These are phyloP conservation scores for Colletotrichum chlorophyti DNA, from an alignment of 2,329 filamentous ascomycete genomes.

Conservation along the genomic window DNA sequence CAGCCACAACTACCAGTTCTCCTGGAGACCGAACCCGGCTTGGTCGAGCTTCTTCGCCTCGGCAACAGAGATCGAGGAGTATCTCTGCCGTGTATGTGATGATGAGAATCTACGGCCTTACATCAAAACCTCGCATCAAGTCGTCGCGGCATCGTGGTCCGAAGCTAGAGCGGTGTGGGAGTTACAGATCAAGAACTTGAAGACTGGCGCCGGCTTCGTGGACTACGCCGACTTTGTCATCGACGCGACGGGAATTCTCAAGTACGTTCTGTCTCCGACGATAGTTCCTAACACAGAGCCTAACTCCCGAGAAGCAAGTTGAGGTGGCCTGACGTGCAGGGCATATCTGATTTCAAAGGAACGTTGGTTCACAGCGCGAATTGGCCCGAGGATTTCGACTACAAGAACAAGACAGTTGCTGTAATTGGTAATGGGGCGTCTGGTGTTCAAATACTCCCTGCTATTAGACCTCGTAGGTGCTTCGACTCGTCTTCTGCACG, in stretches of 20 bases:
- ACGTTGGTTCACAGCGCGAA: slow-evolving; percentile 58
- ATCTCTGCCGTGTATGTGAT: slow-evolving; percentile 55
- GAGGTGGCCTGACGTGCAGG: slow-evolving; percentile 58
- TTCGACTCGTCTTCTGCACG: not conserved
- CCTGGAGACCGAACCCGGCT: slow-evolving; percentile 63
- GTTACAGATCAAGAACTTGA: slow-evolving; percentile 46
- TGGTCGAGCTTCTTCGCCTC: slow-evolving; percentile 66
- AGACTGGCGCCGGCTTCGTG: slow-evolving; percentile 45
- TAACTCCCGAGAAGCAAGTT: slow-evolving; percentile 47
- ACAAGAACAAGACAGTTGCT: slow-evolving; percentile 56
- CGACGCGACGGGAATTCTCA: slow-evolving; percentile 58
- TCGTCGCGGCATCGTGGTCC: slow-evolving; percentile 52
- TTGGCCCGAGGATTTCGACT: slow-evolving; percentile 58
- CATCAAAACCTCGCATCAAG: slow-evolving; percentile 52
- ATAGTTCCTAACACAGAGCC: not conserved
- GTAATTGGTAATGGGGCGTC: slow-evolving; percentile 65
- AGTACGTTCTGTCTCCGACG: slow-evolving; percentile 44
- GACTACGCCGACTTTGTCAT: slow-evolving; percentile 57
- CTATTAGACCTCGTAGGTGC: slow-evolving; percentile 50
- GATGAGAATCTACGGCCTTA: slow-evolving; percentile 51
- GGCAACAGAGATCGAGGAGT: slow-evolving; percentile 61
- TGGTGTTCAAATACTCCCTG: slow-evolving; percentile 59
- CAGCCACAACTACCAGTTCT: slow-evolving; percentile 68
- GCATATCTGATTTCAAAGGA: slow-evolving; percentile 53
- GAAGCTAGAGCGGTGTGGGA: slow-evolving; percentile 50